phyloP scores from a whole-genome alignment of 2,329 filamentous ascomycete genomes.

The Zasmidium citrigriseum region DNA sequence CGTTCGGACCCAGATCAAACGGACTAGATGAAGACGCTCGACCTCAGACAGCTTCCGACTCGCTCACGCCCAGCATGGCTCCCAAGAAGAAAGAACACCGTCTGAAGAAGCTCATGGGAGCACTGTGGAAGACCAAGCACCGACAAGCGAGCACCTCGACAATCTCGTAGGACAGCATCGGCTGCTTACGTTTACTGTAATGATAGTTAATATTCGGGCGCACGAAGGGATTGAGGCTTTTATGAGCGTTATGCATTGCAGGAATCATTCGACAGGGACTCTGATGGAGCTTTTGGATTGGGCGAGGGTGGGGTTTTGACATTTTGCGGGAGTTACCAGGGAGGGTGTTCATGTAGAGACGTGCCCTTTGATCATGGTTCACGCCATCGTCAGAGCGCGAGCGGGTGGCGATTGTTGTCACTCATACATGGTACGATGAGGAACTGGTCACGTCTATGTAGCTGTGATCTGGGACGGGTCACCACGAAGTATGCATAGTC shows the following conservation, averaged over 20 bases:
- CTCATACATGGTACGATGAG: not conserved
- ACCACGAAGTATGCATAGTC: not conserved
- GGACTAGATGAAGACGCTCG: slow-evolving; percentile 25
- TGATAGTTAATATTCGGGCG: slow-evolving; percentile 1
- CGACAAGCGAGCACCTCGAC: slow-evolving; percentile 27
- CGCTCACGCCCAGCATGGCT: slow-evolving; percentile 56
- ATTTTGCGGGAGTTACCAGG: slow-evolving; percentile 2
- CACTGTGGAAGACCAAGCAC: slow-evolving; percentile 58
- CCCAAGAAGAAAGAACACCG: slow-evolving; percentile 70
- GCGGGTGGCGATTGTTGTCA: not conserved
- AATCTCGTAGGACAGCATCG: slow-evolving; percentile 7
- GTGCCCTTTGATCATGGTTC: not conserved
- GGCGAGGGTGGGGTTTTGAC: not conserved
- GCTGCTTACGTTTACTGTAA: not conserved
- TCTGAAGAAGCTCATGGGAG: slow-evolving; percentile 76
- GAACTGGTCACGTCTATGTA: not conserved
- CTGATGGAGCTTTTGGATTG: not conserved
- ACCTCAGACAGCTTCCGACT: slow-evolving; percentile 47
- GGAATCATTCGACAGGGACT: not conserved
- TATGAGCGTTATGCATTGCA: not conserved
- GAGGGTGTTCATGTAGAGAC: not conserved
- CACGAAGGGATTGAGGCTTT: not conserved
- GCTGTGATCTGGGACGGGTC: not conserved
- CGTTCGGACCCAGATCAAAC: slow-evolving; percentile 53
- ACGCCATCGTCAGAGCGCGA: not conserved